Evolutionary conservation across 2,329 filamentous ascomycete species (phyloP).

Genomic region (Aspergillus brunneoviolaceus): DNA sequence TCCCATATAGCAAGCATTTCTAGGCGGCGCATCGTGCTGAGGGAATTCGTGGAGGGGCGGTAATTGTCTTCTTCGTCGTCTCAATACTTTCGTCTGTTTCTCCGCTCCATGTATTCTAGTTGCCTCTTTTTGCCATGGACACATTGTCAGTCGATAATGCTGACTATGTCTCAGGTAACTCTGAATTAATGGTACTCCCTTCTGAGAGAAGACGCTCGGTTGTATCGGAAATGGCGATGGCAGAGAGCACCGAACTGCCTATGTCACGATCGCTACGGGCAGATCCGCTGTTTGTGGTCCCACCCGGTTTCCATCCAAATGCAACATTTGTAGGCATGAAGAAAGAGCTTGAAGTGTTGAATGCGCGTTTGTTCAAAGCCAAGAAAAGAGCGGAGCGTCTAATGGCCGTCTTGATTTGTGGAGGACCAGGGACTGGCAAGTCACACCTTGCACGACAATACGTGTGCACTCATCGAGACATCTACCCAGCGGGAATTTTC

Average conservation of each 20-base stretch:
- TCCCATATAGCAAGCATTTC: constrained; percentile 12
- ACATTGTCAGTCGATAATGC: constrained; percentile 27
- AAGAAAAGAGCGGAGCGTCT: constrained; percentile 59
- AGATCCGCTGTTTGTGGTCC: constrained; percentile 46
- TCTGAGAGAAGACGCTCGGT: constrained; percentile 28
- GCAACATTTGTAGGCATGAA: constrained; percentile 62
- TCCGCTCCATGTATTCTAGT: constrained; percentile 19
- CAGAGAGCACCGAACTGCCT: constrained; percentile 23
- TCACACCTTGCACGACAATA: constrained; percentile 69
- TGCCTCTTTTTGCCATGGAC: constrained; percentile 10
- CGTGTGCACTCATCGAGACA: constrained; percentile 58
- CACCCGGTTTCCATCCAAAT: constrained; percentile 62
- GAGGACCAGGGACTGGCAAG: constrained; percentile 67
- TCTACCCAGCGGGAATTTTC: constrained; percentile 66
- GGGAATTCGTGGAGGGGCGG: not conserved
- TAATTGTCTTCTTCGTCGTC: not conserved
- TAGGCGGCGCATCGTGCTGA: constrained; percentile 4
- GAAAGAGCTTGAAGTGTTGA: constrained; percentile 58
- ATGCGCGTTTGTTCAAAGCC: constrained; percentile 59
- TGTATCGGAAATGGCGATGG: constrained; percentile 25
- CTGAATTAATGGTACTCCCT: constrained; percentile 19
- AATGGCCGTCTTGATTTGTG: constrained; percentile 63
- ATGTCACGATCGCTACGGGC: constrained; percentile 24
- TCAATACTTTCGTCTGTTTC: not conserved
- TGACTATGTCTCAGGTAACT: constrained; percentile 38